Evolutionary conservation across 192 early-diverging fungal genomes (phyloP).

Genomic region (Dissophora globulifera): DNA sequence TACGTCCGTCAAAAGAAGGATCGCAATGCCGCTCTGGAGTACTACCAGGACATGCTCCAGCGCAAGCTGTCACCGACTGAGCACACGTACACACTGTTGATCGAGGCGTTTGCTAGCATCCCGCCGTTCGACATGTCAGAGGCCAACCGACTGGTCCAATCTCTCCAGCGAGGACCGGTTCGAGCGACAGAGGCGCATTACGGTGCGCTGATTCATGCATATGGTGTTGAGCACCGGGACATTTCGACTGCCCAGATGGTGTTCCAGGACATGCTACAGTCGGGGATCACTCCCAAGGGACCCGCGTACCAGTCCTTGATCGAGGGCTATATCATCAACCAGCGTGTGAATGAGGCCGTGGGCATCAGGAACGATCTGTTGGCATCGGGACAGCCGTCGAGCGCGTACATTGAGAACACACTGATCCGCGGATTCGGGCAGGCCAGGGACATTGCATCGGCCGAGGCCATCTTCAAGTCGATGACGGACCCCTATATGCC

Average conservation of each 20-base stretch:
- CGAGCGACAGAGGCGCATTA: conserved; percentile 61
- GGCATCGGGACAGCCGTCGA: conserved; percentile 47
- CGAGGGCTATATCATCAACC: conserved; percentile 61
- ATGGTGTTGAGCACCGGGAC: conserved; percentile 63
- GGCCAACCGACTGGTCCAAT: conserved; percentile 57
- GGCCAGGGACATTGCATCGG: conserved; percentile 45
- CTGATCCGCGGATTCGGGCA: conserved; percentile 68
- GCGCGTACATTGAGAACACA: conserved; percentile 67
- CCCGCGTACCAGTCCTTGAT: conserved; percentile 65
- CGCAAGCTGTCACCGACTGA: conserved; percentile 61
- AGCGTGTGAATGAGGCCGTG: conserved; percentile 54
- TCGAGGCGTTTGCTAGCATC: conserved; percentile 64
- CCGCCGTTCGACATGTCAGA: conserved; percentile 66
- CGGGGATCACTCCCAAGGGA: conserved; percentile 56
- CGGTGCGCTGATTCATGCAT: conserved; percentile 65
- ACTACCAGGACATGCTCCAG: conserved; percentile 56
- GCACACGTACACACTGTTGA: conserved; percentile 66
- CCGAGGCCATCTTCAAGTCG: conserved; percentile 57
- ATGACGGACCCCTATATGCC: conserved; percentile 59
- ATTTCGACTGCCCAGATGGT: conserved; percentile 53
- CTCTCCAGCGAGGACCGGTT: conserved; percentile 54
- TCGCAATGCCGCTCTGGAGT: conserved; percentile 59
- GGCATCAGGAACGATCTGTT: conserved; percentile 58
- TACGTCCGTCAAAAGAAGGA: conserved; percentile 65
- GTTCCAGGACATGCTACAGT: conserved; percentile 54